Evolutionary conservation across 1,284 basidiomycete species (phyloP).

Genomic region (Trametes polyzona): DNA sequence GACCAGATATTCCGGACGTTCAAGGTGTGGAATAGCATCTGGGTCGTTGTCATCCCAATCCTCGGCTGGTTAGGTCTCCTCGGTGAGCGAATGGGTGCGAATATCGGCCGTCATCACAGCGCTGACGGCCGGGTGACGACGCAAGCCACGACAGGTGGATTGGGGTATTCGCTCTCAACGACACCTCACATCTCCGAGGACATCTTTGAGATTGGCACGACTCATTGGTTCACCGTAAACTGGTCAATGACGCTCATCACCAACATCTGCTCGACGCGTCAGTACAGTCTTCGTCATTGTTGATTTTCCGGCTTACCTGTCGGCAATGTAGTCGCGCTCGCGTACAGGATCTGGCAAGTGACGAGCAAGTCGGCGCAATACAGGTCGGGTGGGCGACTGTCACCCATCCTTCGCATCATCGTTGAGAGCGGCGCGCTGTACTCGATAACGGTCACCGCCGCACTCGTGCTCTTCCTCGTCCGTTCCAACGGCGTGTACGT

Average conservation of each 20-base stretch:
- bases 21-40: constrained; percentile 31
- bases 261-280: constrained; percentile 37
- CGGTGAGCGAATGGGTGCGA: constrained; percentile 21
- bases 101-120: too few species aligned
- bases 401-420: constrained; percentile 35
- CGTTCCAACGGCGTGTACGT: constrained; percentile 38
- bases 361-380: constrained; percentile 27
- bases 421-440: constrained; percentile 40
- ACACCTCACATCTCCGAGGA: constrained; percentile 20
- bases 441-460: constrained; percentile 36
- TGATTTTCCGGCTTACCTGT: neutral
- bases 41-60: constrained; percentile 26
- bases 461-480: constrained; percentile 36
- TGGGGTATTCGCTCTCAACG: constrained; percentile 17
- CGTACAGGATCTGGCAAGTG: constrained; percentile 35
- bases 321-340: constrained; percentile 27
- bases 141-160: constrained; percentile 16
- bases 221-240: constrained; percentile 36
- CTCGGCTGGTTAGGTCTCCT: constrained; percentile 31
- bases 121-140: too few species aligned
- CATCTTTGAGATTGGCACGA: constrained; percentile 26
- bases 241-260: constrained; percentile 35
- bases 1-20: constrained; percentile 35
- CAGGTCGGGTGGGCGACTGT: constrained; percentile 23
- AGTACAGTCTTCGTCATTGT: neutral